Percentiles rank a stretch among this genome's conserved stretches.
These are phyloP conservation scores for Magnolia sinica DNA, from an alignment of 164 flowering plant genomes.

Conservation along the genomic window DNA sequence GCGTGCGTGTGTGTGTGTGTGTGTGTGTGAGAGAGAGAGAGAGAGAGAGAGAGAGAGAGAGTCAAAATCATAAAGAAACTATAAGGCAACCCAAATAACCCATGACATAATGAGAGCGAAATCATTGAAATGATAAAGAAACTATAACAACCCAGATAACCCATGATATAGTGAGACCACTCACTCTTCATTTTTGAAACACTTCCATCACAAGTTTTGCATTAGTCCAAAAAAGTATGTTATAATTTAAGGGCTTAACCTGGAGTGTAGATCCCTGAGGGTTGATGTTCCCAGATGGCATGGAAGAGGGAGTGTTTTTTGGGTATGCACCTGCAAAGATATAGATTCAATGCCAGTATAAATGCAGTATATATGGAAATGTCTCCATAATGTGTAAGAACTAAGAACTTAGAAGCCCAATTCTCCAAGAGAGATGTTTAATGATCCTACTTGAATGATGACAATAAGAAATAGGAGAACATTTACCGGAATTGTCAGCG, in stretches of 20 bases:
- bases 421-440: neutral
- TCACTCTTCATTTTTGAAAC: neutral
- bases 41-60: too few relatives aligned
- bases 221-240: neutral
- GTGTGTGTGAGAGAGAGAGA: too few relatives aligned
- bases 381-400: conserved; percentile 1
- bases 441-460: neutral
- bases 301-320: conserved; percentile 56
- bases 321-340: conserved; percentile 59
- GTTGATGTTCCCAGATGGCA: conserved; percentile 45
- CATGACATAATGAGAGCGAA: too few relatives aligned
- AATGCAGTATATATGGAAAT: neutral
- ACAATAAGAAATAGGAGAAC: conserved; percentile 3
- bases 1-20: too few relatives aligned
- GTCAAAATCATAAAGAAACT: too few relatives aligned
- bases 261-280: conserved; percentile 61
- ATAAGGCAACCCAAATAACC: too few relatives aligned
- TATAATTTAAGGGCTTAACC: conserved; percentile 40
- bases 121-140: too few relatives aligned
- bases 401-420: neutral
- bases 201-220: neutral
- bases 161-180: too few relatives aligned
- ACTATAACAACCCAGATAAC: too few relatives aligned
- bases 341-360: conserved; percentile 3
- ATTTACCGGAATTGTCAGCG: conserved; percentile 68